Base-by-base conservation (phyloP, 2,329 filamentous ascomycete species). In the Pseudocercospora vitis region DNA sequence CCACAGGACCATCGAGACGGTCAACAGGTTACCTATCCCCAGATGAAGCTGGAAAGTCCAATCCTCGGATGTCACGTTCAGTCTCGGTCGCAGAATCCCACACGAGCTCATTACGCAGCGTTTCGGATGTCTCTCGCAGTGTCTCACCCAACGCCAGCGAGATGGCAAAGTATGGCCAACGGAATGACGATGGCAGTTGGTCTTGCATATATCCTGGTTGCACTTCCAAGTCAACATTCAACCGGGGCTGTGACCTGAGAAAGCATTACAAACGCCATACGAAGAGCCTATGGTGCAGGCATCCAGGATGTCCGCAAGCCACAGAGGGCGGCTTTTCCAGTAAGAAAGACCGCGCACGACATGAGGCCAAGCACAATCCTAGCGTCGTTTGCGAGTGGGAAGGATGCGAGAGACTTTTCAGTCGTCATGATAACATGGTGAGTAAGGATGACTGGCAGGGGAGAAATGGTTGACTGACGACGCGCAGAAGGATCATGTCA, bases 231-330 rank as follows among this genome's bases (percentile, higher is more conserved):
- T 78, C 81, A 2, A 70, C 77, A 1, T 85, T 84, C 66, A 78
- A 76, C 6, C 74, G 82, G 39, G 81, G 80, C 26, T 85, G 82
- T 63, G 82, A 85, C 65, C 71, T 85, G 14, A 74, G 82, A 23
- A 85, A 85, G 63, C 82, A 85, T 64, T 83, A 79, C 71, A 83
- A 83, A 64, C 74, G 82, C 11, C 82, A 85, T 66, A 80, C 77
- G 23, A 84, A 84, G 61, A 76, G 80, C 12, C 77, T 84, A 49
- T 84, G 82, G 66, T 85, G 82, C 66, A 78, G 81, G 3, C 74
- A 82, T 53, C 73, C 78, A 45, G 79, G 80, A 9, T 85, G 82
- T 64, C 79, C 81, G 9, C 80, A 84, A 61, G 73, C 79, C 7
- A 73, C 71, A 2, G 75, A 76, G 29, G 80, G 80, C 26, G 81